phyloP scores from a whole-genome alignment of 441 rosid genomes.

The Populus tomentosa region DNA sequence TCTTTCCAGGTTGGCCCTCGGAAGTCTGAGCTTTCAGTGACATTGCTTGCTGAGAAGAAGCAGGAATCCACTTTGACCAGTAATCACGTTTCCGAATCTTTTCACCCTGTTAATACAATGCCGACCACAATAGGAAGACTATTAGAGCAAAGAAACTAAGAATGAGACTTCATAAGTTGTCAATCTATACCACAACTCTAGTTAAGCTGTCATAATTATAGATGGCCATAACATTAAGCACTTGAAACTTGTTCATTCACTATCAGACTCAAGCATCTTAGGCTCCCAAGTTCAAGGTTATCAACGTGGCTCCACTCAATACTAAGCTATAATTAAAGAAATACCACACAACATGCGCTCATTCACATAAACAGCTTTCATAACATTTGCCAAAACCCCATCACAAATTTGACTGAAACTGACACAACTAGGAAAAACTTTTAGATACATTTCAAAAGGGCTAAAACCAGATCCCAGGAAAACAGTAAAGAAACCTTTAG shows the following conservation, averaged over 20 bases:
- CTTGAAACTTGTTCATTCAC: background rate
- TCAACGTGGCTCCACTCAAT: background rate
- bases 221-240: background rate
- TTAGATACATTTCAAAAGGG: background rate
- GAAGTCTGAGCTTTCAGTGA: slow-evolving; percentile 34
- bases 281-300: background rate
- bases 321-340: background rate
- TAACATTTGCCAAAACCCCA: background rate
- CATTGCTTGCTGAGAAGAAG: slow-evolving; percentile 19
- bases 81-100: slow-evolving; percentile 64
- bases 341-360: background rate
- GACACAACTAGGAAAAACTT: background rate
- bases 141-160: slow-evolving; percentile 12
- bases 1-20: slow-evolving; percentile 32
- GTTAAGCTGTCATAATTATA: background rate
- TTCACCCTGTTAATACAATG: slow-evolving; percentile 50
- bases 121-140: slow-evolving; percentile 13
- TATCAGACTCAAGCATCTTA: background rate
- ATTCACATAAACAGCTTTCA: background rate
- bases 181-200: background rate
- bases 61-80: slow-evolving; percentile 77
- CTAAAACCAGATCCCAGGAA: background rate
- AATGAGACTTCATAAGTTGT: background rate
- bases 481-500: background rate
- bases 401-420: background rate